A percentile compares a stretch with the other conserved stretches of the same genome.
These are phyloP conservation scores for Axilococcus clingmanii DNA, from an alignment of 139 green algal genomes.

Conservation along the genomic window DNA sequence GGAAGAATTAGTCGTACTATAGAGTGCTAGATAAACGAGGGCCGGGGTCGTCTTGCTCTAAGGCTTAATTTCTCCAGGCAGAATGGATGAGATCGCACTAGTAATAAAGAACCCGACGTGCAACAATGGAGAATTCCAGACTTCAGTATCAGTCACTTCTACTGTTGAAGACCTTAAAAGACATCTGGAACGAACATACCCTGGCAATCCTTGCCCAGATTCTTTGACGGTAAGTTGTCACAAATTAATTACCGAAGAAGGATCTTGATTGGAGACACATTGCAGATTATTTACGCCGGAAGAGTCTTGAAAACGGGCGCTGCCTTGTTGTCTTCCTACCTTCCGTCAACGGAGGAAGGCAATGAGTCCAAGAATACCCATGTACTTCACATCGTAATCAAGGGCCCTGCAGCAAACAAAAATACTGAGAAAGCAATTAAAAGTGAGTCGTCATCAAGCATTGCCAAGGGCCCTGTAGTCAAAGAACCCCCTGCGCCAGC, in stretches of 20 bases:
- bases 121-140: no score
- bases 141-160: not conserved
- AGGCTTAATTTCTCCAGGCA: no score
- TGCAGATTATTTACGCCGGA: constrained; percentile 55
- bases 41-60: no score
- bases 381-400: constrained; percentile 54
- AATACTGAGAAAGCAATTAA: not conserved
- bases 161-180: constrained; percentile 20
- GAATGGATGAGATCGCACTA: no score
- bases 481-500: not conserved
- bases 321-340: constrained; percentile 8
- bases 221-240: constrained; percentile 18
- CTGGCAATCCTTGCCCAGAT: constrained; percentile 10
- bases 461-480: not conserved
- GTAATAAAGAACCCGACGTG: no score
- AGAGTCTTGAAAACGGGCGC: constrained; percentile 47
- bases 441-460: no score
- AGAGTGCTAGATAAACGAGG: no score
- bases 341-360: no score
- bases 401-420: constrained; percentile 8
- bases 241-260: not conserved
- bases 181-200: constrained; percentile 10
- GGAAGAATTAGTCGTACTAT: no score
- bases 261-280: no score
- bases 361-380: constrained; percentile 14